phyloP scores from a whole-genome alignment of 2,329 filamentous ascomycete genomes.

The Microascus cirrosus region DNA sequence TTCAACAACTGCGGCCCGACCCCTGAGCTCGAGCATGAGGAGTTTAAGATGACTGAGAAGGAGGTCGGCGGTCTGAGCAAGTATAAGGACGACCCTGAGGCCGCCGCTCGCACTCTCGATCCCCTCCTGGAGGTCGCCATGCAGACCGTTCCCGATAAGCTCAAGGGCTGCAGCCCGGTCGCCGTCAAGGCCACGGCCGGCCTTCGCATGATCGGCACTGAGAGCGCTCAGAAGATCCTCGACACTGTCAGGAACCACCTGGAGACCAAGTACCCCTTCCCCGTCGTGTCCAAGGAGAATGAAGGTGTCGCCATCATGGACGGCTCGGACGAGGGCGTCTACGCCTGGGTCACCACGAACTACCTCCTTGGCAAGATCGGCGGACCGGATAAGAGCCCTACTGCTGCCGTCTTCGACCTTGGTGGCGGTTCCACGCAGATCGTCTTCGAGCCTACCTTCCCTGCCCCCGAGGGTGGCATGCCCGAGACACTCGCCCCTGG shows the following conservation, averaged over 20 bases:
- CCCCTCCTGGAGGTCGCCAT: constrained; percentile 78
- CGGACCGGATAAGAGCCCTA: constrained; percentile 77
- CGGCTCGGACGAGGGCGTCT: constrained; percentile 91
- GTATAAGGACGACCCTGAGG: constrained; percentile 76
- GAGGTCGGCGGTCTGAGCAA: constrained; percentile 75
- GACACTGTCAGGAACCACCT: constrained; percentile 73
- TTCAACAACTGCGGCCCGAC: constrained; percentile 94
- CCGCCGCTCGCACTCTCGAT: constrained; percentile 82
- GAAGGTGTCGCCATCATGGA: constrained; percentile 95
- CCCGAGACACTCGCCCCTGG: constrained; percentile 76
- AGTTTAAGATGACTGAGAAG: constrained; percentile 90
- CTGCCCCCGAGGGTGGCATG: constrained; percentile 62
- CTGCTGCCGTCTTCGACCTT: constrained; percentile 90
- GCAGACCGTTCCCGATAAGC: constrained; percentile 70
- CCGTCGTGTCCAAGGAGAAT: constrained; percentile 75
- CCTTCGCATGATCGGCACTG: constrained; percentile 71
- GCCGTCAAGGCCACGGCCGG: constrained; percentile 98
- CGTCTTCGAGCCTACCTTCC: constrained; percentile 92
- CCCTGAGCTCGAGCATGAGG: constrained; percentile 87
- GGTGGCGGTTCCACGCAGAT: constrained; percentile 97
- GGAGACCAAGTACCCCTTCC: constrained; percentile 87
- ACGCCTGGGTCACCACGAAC: constrained; percentile 98
- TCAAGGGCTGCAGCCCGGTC: constrained; percentile 85
- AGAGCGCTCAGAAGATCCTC: constrained; percentile 75
- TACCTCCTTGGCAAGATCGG: constrained; percentile 98